Evolutionary conservation across 495 filamentous ascomycete species (phyloP), one percentile per base, ranked within the genome.

Genomic region (Articulospora tetracladia): DNA sequence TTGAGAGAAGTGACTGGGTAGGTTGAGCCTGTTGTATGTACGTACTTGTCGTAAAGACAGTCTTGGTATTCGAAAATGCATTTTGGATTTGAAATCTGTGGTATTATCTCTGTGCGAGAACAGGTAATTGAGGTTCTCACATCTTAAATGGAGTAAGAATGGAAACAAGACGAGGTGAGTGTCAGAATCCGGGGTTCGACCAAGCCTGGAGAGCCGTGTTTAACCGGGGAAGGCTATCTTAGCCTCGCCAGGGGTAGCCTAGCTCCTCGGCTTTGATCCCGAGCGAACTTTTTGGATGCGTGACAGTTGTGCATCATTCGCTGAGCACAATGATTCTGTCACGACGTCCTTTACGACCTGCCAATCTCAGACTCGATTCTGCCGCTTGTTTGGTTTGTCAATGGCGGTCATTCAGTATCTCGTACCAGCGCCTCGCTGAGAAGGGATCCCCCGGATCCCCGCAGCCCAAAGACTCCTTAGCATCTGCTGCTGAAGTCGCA

Each of bases 371-470:
- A 60, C 60, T 65, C 57, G 66, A 59, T 44, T 60, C 53, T 30
- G 58, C 57, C 54, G 64, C 64, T 51, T 80, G 78, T 57, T 68
- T 80, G 11, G 50, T 74, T 13, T 79, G 77, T 60, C 78, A 79
- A 74, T 80, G 73, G 65, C 73, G 76, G 22, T 63, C 72, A 0
- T 79, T 82, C 50, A 76, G 71, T 62, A 68, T 73, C 2, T 79
- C 79, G 22, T 72, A 72, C 54, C 68, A 69, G 7, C 69, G 64
- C 41, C 71, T 76, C 19, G 72, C 70, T 63, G 68, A 73, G 51
- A 68, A 68, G 48, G 52, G 60, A 12, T 26, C 64, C 60, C 68
- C 67, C 49, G 24, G 65, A n/a, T 60, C 59, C 11, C 30, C 55
- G 1, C n/a, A 46, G 34, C 20, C 44, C 7, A 15, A 36, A 47